phyloP scores from a whole-genome alignment of 345 rosid genomes.

The Citrus reticulata region DNA sequence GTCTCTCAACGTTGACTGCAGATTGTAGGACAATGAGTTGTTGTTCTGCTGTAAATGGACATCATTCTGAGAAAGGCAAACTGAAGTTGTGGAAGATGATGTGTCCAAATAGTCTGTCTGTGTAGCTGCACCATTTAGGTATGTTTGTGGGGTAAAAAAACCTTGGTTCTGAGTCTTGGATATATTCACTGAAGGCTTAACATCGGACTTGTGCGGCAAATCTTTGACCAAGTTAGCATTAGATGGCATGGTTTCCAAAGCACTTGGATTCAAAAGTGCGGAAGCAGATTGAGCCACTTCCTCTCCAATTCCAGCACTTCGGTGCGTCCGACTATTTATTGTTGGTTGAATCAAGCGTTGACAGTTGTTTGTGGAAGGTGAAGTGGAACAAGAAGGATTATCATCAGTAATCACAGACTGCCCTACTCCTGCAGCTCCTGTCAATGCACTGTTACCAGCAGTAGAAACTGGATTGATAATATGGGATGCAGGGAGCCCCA shows the following conservation, averaged over 20 bases:
- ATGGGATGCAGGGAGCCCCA: conserved; percentile 27
- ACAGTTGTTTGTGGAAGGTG: conserved; percentile 48
- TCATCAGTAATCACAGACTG: conserved; percentile 56
- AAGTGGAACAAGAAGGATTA: conserved; percentile 57
- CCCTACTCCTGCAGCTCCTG: conserved; percentile 34
- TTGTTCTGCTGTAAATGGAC: conserved; percentile 45
- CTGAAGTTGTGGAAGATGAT: conserved; percentile 68
- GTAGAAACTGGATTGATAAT: conserved; percentile 28
- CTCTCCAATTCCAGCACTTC: conserved; percentile 32
- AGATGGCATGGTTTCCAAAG: conserved; percentile 38
- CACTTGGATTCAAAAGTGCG: conserved; percentile 32
- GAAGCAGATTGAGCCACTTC: conserved; percentile 48
- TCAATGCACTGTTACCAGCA: conserved; percentile 29
- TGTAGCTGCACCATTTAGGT: conserved; percentile 35
- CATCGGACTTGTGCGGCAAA: conserved; percentile 45
- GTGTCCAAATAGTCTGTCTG: conserved; percentile 63
- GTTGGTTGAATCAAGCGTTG: conserved; percentile 32
- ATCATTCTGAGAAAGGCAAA: conserved; percentile 58
- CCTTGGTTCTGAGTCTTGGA: conserved; percentile 50
- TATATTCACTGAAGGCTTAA: conserved; percentile 50
- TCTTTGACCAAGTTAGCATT: conserved; percentile 32
- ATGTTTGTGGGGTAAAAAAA: conserved; percentile 35
- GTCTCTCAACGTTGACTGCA: conserved; percentile 43
- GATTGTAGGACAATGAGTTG: conserved; percentile 37
- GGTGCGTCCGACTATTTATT: conserved; percentile 27